Evolutionary conservation across 192 early-diverging fungal species (phyloP).

Genomic region (Entomortierella lignicola): DNA sequence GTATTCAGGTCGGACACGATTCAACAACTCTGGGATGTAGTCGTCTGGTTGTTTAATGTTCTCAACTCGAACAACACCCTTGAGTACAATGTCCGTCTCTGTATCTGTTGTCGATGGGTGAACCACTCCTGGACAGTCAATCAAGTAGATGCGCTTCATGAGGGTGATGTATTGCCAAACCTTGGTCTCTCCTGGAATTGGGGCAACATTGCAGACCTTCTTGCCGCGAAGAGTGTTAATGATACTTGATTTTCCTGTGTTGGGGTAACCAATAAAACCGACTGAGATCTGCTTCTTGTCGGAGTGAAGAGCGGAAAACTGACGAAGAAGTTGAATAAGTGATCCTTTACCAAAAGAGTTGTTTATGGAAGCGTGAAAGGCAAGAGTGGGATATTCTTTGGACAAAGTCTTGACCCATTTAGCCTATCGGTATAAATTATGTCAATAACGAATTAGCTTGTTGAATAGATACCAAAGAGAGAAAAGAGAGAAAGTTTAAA

Average conservation of each 20-base stretch:
- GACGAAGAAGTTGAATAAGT: constrained; percentile 96
- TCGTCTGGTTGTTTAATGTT: constrained; percentile 92
- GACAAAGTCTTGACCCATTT: constrained; percentile 96
- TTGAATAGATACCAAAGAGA: not conserved
- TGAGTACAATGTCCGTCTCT: constrained; percentile 96
- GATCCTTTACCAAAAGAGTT: constrained; percentile 99
- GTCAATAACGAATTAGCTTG: not conserved
- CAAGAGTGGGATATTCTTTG: constrained; percentile 92
- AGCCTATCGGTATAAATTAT: constrained; percentile 57
- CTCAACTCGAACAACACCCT: constrained; percentile 95
- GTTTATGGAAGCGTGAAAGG: constrained; percentile 98
- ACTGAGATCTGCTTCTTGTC: constrained; percentile 99
- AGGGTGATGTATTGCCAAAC: constrained; percentile 99
- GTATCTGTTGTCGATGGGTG: constrained; percentile 87
- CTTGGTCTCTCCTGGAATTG: constrained; percentile 97
- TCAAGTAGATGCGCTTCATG: constrained; percentile 97
- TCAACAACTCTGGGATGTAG: constrained; percentile 85
- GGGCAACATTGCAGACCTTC: constrained; percentile 98
- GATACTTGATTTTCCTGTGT: constrained; percentile 97
- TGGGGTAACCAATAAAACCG: constrained; percentile 98
- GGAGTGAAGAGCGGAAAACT: constrained; percentile 93
- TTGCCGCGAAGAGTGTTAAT: constrained; percentile 97
- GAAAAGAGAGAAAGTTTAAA: not conserved
- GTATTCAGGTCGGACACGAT: constrained; percentile 90
- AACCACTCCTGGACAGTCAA: constrained; percentile 99